Conservation (phyloP, 2,329 filamentous ascomycete genomes). For the Fusarium keratoplasticum region DNA sequence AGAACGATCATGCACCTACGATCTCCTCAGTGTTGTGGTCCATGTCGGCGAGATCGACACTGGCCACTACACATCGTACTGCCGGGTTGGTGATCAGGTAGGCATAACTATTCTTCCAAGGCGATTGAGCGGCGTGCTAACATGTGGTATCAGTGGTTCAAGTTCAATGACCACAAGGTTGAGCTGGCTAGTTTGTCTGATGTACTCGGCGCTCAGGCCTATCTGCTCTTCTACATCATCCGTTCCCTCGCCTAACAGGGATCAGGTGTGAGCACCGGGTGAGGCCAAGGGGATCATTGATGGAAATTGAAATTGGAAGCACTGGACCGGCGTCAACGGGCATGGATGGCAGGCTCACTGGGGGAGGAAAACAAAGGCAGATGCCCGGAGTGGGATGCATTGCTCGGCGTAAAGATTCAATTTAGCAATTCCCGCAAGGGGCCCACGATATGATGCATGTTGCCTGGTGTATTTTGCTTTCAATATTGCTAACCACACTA, state of each 20-base stretch:
- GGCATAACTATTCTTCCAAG: background rate
- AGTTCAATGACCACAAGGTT: conserved; percentile 95
- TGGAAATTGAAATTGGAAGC: background rate
- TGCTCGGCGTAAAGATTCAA: conserved; percentile 33
- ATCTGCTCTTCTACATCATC: conserved; percentile 88
- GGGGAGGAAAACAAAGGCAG: conserved; percentile 4
- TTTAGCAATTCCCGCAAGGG: conserved; percentile 20
- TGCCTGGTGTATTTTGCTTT: conserved; percentile 1
- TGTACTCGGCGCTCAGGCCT: conserved; percentile 87
- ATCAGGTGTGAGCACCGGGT: background rate
- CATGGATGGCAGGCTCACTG: conserved; percentile 7
- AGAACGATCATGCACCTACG: conserved; percentile 79
- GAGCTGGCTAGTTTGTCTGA: conserved; percentile 85
- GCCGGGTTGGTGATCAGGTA: conserved; percentile 78
- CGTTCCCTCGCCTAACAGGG: conserved; percentile 63
- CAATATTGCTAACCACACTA: background rate
- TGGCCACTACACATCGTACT: conserved; percentile 93
- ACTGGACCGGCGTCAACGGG: conserved; percentile 24
- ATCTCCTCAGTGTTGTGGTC: conserved; percentile 89
- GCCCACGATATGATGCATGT: background rate
- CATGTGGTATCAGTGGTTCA: conserved; percentile 77
- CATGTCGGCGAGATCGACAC: conserved; percentile 94
- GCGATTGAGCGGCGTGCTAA: conserved; percentile 16
- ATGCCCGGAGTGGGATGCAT: conserved; percentile 29
- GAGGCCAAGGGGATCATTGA: background rate